Percentiles rank a stretch among this genome's conserved stretches.
These are phyloP conservation scores for Monsonia emarginata DNA, from an alignment of 441 rosid species.

Conservation along the genomic window DNA sequence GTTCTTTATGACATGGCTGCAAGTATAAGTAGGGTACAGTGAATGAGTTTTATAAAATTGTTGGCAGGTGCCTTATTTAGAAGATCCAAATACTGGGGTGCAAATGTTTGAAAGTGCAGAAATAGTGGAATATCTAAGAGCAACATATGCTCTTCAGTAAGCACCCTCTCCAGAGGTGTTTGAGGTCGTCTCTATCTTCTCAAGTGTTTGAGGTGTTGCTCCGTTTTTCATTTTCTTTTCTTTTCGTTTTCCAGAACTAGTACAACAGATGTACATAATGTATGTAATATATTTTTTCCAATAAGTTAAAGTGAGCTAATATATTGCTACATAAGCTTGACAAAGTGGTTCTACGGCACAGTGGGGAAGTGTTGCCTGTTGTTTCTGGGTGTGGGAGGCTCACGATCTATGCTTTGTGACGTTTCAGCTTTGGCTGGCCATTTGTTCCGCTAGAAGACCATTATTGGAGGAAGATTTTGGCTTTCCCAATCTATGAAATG, in stretches of 20 bases:
- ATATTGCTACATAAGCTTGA: not conserved
- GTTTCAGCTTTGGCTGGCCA: not conserved
- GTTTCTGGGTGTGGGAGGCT: not conserved
- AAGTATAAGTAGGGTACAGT: not conserved
- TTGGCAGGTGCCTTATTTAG: conserved; percentile 50
- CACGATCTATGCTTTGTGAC: not conserved
- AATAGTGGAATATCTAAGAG: conserved; percentile 54
- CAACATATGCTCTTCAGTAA: conserved; percentile 39
- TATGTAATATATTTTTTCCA: not conserved
- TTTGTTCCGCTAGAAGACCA: not conserved
- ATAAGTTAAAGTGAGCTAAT: not conserved
- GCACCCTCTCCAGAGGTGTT: not conserved
- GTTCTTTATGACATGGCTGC: not conserved
- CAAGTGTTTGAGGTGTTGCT: not conserved
- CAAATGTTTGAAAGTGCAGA: conserved; percentile 70
- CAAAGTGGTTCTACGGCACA: not conserved
- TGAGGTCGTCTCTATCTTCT: not conserved
- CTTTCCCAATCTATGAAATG: not conserved
- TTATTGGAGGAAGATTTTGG: not conserved
- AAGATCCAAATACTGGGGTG: conserved; percentile 61
- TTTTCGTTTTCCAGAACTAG: not conserved
- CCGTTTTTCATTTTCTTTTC: not conserved
- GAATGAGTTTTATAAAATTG: conserved; percentile 1
- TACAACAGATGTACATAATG: not conserved
- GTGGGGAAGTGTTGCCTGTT: not conserved